Conservation (phyloP, 495 filamentous ascomycete genomes). For the Penicillium maclennaniae region DNA sequence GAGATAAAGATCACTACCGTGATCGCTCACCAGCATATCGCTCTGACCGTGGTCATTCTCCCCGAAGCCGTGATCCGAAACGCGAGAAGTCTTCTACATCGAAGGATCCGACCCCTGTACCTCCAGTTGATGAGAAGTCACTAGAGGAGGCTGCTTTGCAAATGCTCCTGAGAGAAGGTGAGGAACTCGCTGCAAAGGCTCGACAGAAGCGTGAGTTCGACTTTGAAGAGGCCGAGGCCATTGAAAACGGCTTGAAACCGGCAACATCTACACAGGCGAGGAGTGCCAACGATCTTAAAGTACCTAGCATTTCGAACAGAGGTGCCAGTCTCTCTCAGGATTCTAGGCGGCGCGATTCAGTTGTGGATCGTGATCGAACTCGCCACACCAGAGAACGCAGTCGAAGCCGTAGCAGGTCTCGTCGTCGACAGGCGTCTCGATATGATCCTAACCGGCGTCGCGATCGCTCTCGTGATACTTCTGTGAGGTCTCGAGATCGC, state of each 20-base stretch:
- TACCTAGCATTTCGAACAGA: constrained; percentile 27
- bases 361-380: constrained; percentile 28
- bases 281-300: constrained; percentile 25
- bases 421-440: constrained; percentile 27
- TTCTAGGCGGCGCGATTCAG: constrained; percentile 28
- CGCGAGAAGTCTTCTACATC: constrained; percentile 39
- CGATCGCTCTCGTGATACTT: constrained; percentile 33
- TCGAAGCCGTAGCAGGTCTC: constrained; percentile 33
- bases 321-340: constrained; percentile 28
- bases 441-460: constrained; percentile 33
- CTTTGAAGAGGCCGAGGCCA: constrained; percentile 48
- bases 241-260: constrained; percentile 43
- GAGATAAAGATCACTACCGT: constrained; percentile 36
- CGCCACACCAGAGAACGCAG: constrained; percentile 29
- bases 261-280: constrained; percentile 21
- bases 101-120: constrained; percentile 40
- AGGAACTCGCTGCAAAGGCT: constrained; percentile 57
- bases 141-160: constrained; percentile 56
- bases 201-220: constrained; percentile 57
- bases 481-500: constrained; percentile 35
- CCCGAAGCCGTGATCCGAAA: constrained; percentile 34
- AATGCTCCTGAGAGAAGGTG: constrained; percentile 55
- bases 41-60: constrained; percentile 37
- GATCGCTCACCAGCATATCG: constrained; percentile 36
- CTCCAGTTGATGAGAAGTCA: constrained; percentile 52